phyloP scores from a whole-genome alignment of 2,329 filamentous ascomycete species.

The Fusarium anthophilum region DNA sequence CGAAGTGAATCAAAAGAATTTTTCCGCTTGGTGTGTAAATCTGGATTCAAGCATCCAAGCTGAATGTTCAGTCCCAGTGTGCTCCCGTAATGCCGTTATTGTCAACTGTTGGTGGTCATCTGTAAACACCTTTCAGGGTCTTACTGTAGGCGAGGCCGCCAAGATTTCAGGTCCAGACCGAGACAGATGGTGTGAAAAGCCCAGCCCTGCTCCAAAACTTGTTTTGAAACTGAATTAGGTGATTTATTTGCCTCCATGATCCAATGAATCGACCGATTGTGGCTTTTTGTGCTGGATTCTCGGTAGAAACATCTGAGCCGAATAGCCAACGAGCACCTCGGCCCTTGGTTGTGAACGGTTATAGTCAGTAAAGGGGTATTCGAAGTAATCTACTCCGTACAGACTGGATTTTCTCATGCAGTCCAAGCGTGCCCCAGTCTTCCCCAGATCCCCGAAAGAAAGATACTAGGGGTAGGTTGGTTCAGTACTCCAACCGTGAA shows the following conservation, averaged over 20 bases:
- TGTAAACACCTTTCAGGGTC: not conserved
- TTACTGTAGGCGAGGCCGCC: not conserved
- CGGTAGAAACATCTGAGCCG: not conserved
- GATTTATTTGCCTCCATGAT: not conserved
- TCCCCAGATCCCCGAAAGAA: not conserved
- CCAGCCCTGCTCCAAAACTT: not conserved
- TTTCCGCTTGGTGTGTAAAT: not conserved
- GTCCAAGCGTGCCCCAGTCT: not conserved
- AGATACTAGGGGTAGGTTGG: not conserved
- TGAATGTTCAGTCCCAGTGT: not conserved
- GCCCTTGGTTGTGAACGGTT: not conserved
- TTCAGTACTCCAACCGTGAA: not conserved
- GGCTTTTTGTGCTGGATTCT: not conserved
- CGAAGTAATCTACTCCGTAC: not conserved
- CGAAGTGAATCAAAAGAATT: not conserved
- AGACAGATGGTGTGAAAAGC: conserved; percentile 4
- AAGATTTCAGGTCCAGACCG: not conserved
- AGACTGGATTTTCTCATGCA: not conserved
- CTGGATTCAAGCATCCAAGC: not conserved
- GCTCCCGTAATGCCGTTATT: not conserved
- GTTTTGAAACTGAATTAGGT: not conserved
- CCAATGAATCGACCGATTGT: not conserved
- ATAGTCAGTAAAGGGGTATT: not conserved
- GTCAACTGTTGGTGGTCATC: not conserved
- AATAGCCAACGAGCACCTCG: not conserved